A percentile compares a stretch with the other conserved stretches of the same genome.
Evolutionary conservation across 371 early-diverging fungal species (phyloP).

Genomic region (Mucor circinelloides): DNA sequence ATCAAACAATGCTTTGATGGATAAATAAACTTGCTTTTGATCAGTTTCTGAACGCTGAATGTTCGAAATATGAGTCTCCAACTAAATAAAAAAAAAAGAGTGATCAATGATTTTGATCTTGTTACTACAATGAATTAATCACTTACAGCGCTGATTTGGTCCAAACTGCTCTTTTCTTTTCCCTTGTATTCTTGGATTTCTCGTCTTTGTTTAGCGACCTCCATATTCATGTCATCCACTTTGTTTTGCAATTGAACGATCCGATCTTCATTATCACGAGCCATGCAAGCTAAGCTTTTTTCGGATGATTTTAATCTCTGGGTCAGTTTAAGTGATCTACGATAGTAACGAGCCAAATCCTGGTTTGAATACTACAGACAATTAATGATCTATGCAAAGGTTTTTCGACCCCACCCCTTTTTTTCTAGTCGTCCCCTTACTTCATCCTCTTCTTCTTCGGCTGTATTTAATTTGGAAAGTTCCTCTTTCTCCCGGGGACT

Average conservation of each 20-base stretch:
- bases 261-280: constrained; percentile 58
- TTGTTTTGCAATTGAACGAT: constrained; percentile 49
- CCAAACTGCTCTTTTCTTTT: constrained; percentile 56
- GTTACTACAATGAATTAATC: not conserved
- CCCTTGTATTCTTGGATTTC: constrained; percentile 57
- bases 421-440: not conserved
- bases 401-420: not conserved
- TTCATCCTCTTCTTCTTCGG: not conserved
- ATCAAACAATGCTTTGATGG: constrained; percentile 48
- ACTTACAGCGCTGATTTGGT: constrained; percentile 56
- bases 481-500: constrained; percentile 2
- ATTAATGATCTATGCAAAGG: not conserved
- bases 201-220: constrained; percentile 46
- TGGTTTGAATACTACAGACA: constrained; percentile 18
- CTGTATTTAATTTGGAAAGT: not conserved
- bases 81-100: constrained; percentile 22
- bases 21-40: constrained; percentile 54
- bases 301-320: constrained; percentile 53
- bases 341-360: constrained; percentile 48
- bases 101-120: not conserved
- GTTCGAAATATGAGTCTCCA: constrained; percentile 50
- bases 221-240: constrained; percentile 55
- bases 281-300: constrained; percentile 48
- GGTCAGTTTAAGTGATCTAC: constrained; percentile 56
- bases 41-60: constrained; percentile 51